phyloP scores from a whole-genome alignment of 1,284 basidiomycete genomes.

The Apiotrichum montevideense region DNA sequence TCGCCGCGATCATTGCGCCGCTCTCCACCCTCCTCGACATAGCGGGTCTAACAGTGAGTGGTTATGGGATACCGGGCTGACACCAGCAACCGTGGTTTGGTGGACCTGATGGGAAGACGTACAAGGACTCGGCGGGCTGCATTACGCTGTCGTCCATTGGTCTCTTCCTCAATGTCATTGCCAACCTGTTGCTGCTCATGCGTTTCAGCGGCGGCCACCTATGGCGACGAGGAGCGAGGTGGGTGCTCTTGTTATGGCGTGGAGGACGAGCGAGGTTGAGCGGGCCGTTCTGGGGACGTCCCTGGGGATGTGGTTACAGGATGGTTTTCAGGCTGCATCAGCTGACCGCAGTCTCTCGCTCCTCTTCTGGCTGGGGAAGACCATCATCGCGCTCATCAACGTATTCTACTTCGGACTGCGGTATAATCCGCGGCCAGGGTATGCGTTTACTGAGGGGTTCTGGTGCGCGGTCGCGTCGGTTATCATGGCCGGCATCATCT shows the following conservation, averaged over 20 bases:
- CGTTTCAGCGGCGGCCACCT: conserved; percentile 35
- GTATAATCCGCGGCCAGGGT: conserved; percentile 32
- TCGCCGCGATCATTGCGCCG: conserved; percentile 48
- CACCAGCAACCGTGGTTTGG: conserved; percentile 42
- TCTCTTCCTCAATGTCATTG: conserved; percentile 47
- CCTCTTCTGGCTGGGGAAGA: conserved; percentile 48
- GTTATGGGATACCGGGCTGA: background rate
- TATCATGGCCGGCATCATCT: conserved; percentile 43
- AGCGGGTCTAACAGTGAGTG: conserved; percentile 45
- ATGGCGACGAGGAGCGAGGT: background rate
- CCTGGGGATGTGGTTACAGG: background rate
- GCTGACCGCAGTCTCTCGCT: conserved; percentile 33
- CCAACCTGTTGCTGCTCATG: conserved; percentile 47
- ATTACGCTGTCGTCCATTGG: conserved; percentile 46
- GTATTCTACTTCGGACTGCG: conserved; percentile 34
- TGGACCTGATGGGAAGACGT: conserved; percentile 20
- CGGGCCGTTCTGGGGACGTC: too few species aligned
- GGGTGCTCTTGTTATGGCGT: background rate
- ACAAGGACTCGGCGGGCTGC: conserved; percentile 37
- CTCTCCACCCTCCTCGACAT: conserved; percentile 48
- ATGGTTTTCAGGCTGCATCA: background rate
- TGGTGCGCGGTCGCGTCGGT: conserved; percentile 49
- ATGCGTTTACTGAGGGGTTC: conserved; percentile 44
- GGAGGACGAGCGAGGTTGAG: too few species aligned
- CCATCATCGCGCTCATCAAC: conserved; percentile 46